phyloP scores from a whole-genome alignment of 305 asterid genomes.

The Solanum chacoense region DNA sequence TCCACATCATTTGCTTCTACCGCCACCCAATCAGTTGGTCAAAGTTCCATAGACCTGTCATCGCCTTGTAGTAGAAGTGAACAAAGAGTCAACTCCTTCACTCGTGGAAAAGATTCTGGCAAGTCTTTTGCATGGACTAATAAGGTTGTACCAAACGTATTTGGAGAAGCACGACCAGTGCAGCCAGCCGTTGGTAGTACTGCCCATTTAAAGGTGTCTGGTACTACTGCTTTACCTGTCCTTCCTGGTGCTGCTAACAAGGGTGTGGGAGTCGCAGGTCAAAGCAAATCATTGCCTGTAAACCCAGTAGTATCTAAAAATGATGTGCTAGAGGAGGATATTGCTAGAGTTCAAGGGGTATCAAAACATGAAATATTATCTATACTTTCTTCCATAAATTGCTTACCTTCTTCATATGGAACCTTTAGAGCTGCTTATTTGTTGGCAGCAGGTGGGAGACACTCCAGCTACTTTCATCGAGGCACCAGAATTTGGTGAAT shows the following conservation, averaged over 20 bases:
- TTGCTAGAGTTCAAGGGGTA: constrained; percentile 27
- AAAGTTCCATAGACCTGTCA: constrained; percentile 19
- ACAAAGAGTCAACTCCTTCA: constrained; percentile 23
- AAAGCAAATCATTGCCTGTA: constrained; percentile 27
- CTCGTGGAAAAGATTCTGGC: constrained; percentile 32
- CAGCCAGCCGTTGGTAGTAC: constrained; percentile 25
- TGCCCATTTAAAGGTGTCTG: constrained; percentile 30
- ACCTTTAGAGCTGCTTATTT: constrained; percentile 11
- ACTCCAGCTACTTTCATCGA: constrained; percentile 22
- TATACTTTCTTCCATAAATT: not conserved
- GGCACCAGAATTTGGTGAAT: constrained; percentile 28
- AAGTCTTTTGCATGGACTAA: constrained; percentile 38
- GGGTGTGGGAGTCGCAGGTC: constrained; percentile 24
- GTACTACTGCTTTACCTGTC: constrained; percentile 15
- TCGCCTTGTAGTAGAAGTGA: constrained; percentile 30
- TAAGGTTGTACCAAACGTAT: constrained; percentile 29
- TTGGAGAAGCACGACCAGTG: constrained; percentile 18
- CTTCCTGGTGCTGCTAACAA: constrained; percentile 33
- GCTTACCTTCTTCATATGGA: not conserved
- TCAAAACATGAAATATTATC: not conserved
- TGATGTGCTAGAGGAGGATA: constrained; percentile 31
- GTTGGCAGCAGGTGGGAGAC: constrained; percentile 35
- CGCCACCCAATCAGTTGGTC: constrained; percentile 29
- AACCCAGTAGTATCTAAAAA: constrained; percentile 20
- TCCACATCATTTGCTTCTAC: constrained; percentile 50